phyloP scores from a whole-genome alignment of 1,284 basidiomycete genomes.

The Cryptococcus depauperatus region DNA sequence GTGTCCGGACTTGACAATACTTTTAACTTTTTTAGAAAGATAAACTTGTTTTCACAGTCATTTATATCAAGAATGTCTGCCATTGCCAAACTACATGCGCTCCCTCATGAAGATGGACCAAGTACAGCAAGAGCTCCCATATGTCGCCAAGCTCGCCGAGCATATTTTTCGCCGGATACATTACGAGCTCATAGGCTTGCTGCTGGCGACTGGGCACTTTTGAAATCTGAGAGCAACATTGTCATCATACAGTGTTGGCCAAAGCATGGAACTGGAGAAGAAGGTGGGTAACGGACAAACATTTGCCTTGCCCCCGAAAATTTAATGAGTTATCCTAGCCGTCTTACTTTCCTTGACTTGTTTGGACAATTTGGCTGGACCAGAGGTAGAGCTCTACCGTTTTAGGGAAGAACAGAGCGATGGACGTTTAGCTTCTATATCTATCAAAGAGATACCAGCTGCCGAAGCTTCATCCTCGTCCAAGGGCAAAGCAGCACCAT shows the following conservation, averaged over 20 bases:
- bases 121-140: constrained; percentile 3
- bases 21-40: too few relatives aligned
- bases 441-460: constrained; percentile 13
- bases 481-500: background rate
- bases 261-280: constrained; percentile 25
- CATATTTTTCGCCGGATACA: constrained; percentile 33
- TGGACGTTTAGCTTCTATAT: constrained; percentile 20
- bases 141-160: constrained; percentile 24
- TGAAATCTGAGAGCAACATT: constrained; percentile 5
- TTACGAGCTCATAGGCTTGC: constrained; percentile 33
- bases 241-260: constrained; percentile 36
- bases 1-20: too few relatives aligned
- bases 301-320: too few relatives aligned
- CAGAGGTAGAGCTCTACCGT: constrained; percentile 19
- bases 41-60: too few relatives aligned
- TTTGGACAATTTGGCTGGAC: constrained; percentile 16
- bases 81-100: constrained; percentile 2
- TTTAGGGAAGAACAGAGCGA: constrained; percentile 18
- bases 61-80: background rate
- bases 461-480: background rate
- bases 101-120: constrained; percentile 3
- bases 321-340: constrained; percentile 5
- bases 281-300: constrained; percentile 32
- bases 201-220: constrained; percentile 40
- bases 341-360: constrained; percentile 19